Base-by-base conservation (phyloP, 1,139 yeast species). In the Saccharomyces hybrid region DNA sequence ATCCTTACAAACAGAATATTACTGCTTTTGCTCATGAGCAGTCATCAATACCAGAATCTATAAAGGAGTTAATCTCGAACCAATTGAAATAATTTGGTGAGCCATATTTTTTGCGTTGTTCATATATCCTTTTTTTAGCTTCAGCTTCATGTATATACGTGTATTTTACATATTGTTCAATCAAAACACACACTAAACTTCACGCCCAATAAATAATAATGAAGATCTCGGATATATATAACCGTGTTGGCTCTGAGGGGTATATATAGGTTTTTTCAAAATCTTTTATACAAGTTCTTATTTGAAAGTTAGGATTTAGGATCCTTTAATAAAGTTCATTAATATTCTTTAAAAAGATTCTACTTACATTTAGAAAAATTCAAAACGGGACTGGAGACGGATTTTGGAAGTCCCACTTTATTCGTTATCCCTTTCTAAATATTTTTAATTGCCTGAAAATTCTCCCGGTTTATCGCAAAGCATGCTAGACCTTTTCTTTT, bases 21-120 rank as follows among this genome's bases (percentile, higher is more conserved):
- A 76, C 88, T 49, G 97, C 97, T 6, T 87, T 82, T 75, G 95
- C 93, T 55, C 96, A 88, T 67, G 90, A 91, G 70, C 81, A 79
- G 57, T 77, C 77, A n/a, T 73, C 75, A 48, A 81, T 82, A 16
- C 30, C 34, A 7, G 51, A 20, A 20, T 56, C 59, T 30, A 63
- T 66, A 28, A 67, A 62, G 53, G 60, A 66, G 9, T 38, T n/a
- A 5, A 9, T 38, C 2, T 8, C 9, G 2, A 8, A 38, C 52
- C 59, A 47, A 57, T 62, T 47, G 53, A 65, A 58, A 61, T 63
- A 23, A 58, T 54, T 16, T 57, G 26, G 26, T 49, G 6, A 14
- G 9, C 28, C 41, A 7, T 48, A 11, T 14, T 20, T 16, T 32
- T n/a, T 30, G 7, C 7, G 28, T n/a, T n/a, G n/a, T n/a, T n/a